Conservation (phyloP, 1,284 basidiomycete species). For the Pseudozyma thailandica region DNA sequence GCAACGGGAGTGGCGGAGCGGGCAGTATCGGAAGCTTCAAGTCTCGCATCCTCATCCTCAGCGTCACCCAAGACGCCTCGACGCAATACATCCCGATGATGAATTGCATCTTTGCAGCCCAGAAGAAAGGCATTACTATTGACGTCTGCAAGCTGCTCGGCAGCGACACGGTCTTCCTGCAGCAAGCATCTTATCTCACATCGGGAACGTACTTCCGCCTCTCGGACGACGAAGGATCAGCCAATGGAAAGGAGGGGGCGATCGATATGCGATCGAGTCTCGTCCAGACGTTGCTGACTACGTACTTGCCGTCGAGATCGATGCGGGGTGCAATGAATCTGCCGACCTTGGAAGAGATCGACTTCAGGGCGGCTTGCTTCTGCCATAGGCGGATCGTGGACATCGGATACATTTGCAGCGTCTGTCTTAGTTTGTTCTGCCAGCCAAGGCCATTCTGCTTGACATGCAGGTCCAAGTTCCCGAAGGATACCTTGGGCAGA, state of each 20-base stretch:
- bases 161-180: conserved; percentile 90
- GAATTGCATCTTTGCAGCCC: conserved; percentile 99
- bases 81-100: conserved; percentile 95
- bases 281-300: conserved; percentile 58
- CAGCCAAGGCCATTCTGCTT: conserved; percentile 39
- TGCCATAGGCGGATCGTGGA: conserved; percentile 97
- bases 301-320: conserved; percentile 68
- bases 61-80: conserved; percentile 87
- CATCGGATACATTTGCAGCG: conserved; percentile 89
- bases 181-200: conserved; percentile 95
- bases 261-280: conserved; percentile 44
- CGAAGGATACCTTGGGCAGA: conserved; percentile 26
- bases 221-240: conserved; percentile 73
- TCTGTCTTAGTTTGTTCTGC: conserved; percentile 62
- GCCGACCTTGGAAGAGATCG: conserved; percentile 92
- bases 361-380: conserved; percentile 97
- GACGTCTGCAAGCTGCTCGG: conserved; percentile 94
- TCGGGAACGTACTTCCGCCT: conserved; percentile 91
- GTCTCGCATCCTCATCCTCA: conserved; percentile 83
- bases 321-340: conserved; percentile 82
- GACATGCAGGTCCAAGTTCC: conserved; percentile 46
- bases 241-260: conserved; percentile 3
- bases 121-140: conserved; percentile 94
- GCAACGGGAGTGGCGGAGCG: conserved; percentile 4
- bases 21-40: conserved; percentile 41